Percentiles rank a stretch among this genome's conserved stretches.
Conservation (phyloP, 1,139 yeast genomes). For the Candida pseudoviswanathii region DNA sequence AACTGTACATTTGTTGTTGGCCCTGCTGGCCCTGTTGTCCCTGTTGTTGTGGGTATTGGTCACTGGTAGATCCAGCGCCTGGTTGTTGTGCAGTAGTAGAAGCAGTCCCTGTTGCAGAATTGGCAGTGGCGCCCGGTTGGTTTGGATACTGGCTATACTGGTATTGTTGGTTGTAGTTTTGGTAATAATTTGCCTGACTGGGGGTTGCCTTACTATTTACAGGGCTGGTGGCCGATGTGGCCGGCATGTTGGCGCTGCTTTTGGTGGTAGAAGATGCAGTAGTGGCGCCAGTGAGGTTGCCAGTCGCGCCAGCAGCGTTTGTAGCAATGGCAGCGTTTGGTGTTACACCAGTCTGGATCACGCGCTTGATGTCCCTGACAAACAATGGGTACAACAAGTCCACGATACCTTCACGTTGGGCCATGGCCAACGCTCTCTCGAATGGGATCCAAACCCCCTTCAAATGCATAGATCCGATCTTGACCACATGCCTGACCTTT, state of each 20-base stretch:
- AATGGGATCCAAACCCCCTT: conserved; percentile 99
- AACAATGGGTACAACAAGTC: conserved; percentile 85
- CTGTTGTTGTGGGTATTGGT: conserved; percentile 12
- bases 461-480: conserved; percentile 94
- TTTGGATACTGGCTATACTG: conserved; percentile 7
- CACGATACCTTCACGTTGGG: conserved; percentile 85
- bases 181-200: conserved; percentile 19
- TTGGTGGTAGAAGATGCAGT: conserved; percentile 17
- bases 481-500: conserved; percentile 87
- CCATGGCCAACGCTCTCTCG: conserved; percentile 89
- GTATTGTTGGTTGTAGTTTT: conserved; percentile 18
- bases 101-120: neutral
- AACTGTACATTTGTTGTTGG: conserved; percentile 19
- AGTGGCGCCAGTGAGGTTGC: conserved; percentile 16
- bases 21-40: conserved; percentile 8
- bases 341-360: conserved; percentile 58
- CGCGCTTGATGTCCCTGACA: conserved; percentile 80
- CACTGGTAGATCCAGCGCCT: conserved; percentile 13
- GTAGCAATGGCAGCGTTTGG: conserved; percentile 26
- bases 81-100: conserved; percentile 16
- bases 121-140: neutral
- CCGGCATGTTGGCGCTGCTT: conserved; percentile 13
- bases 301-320: conserved; percentile 15
- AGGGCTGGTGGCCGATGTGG: conserved; percentile 13
- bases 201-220: conserved; percentile 14